phyloP scores from a whole-genome alignment of 2,329 filamentous ascomycete species.

The Leptoxyphium fumago region DNA sequence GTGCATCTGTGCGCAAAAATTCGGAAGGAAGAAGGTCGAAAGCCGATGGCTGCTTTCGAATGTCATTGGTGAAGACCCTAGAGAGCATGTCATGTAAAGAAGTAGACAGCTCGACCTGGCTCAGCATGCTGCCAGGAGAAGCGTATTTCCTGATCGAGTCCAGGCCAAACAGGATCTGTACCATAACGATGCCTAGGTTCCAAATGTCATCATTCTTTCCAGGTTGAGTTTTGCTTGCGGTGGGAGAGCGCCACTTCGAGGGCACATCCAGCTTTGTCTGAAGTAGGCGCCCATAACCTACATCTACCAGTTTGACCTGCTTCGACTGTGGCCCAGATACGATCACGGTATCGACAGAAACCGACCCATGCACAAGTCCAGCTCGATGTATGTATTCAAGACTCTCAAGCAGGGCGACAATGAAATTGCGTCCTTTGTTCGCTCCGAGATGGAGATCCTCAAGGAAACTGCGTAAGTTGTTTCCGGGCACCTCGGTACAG shows the following conservation, averaged over 20 bases:
- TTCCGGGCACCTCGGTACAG: slow-evolving; percentile 56
- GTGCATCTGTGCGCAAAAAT: slow-evolving; percentile 36
- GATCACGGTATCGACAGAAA: slow-evolving; percentile 10
- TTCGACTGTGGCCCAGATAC: slow-evolving; percentile 10
- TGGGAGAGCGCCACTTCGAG: slow-evolving; percentile 12
- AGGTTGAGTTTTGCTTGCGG: not conserved
- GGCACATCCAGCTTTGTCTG: slow-evolving; percentile 24
- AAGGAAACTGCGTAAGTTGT: slow-evolving; percentile 67
- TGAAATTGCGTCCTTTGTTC: slow-evolving; percentile 66
- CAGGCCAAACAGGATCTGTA: slow-evolving; percentile 88
- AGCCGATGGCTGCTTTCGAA: slow-evolving; percentile 70
- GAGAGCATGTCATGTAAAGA: slow-evolving; percentile 65
- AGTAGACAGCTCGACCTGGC: slow-evolving; percentile 55
- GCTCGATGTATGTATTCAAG: slow-evolving; percentile 76
- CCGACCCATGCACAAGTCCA: slow-evolving; percentile 54
- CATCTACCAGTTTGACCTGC: slow-evolving; percentile 57
- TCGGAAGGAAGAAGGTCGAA: slow-evolving; percentile 53
- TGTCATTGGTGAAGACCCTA: slow-evolving; percentile 72
- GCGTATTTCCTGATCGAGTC: slow-evolving; percentile 62
- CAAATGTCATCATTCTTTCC: slow-evolving; percentile 75
- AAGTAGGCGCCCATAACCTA: slow-evolving; percentile 53
- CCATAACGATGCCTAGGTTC: slow-evolving; percentile 80
- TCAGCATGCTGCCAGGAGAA: slow-evolving; percentile 61
- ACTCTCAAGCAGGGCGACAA: slow-evolving; percentile 79
- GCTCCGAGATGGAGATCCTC: slow-evolving; percentile 50